Evolutionary conservation across 2,329 filamentous ascomycete species (phyloP).

Genomic region (Colletotrichum cordylinicola): DNA sequence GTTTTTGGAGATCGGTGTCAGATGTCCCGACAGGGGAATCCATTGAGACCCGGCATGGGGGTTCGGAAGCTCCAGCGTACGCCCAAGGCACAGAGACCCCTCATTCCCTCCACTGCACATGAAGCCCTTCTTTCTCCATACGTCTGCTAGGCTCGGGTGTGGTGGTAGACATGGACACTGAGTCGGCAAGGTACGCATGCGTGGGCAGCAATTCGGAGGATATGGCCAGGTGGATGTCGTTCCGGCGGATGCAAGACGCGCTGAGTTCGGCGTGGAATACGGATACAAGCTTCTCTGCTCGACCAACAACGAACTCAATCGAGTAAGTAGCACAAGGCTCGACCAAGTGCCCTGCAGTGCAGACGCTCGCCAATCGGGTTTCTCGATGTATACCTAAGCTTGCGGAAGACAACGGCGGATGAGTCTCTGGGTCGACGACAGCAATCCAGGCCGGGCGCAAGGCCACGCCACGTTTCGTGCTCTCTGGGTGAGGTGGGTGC

Average conservation of each 20-base stretch:
- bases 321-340: neutral
- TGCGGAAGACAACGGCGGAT: neutral
- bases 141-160: neutral
- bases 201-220: neutral
- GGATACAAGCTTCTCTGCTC: neutral
- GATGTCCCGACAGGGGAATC: conserved; percentile 13
- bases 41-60: neutral
- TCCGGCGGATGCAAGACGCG: neutral
- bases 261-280: neutral
- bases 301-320: neutral
- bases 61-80: neutral
- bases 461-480: neutral
- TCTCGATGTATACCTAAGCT: neutral
- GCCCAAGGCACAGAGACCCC: neutral
- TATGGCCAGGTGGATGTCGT: neutral
- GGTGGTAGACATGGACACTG: no score
- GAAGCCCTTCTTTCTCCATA: neutral
- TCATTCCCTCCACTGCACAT: neutral
- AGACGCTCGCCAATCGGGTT: neutral
- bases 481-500: neutral
- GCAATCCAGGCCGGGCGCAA: neutral
- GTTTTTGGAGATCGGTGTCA: conserved; percentile 17
- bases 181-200: neutral
- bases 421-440: neutral
- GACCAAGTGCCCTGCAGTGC: neutral